Conservation (phyloP, 768 basidiomycete genomes). For the Mycena sanguinolenta region DNA sequence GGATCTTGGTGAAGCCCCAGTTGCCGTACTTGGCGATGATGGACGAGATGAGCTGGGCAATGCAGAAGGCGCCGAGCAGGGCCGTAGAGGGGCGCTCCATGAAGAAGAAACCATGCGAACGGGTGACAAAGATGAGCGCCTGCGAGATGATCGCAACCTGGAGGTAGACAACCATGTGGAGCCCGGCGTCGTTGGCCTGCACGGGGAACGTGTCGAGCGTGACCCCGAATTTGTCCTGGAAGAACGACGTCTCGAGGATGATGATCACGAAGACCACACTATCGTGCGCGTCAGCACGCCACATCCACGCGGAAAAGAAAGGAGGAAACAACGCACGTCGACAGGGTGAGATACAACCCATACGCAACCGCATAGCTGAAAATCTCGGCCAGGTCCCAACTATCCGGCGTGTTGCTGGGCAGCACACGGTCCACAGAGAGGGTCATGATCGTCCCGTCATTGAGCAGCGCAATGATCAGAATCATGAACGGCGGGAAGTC, state of each 20-base stretch:
- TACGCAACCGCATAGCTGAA: conserved; percentile 97
- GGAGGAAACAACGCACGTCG: conserved; percentile 72
- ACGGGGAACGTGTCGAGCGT: conserved; percentile 56
- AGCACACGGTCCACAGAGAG: conserved; percentile 95
- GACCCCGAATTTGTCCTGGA: conserved; percentile 89
- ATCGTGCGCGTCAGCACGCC: not conserved
- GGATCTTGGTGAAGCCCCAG: conserved; percentile 94
- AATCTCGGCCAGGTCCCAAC: conserved; percentile 97
- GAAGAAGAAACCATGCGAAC: conserved; percentile 96
- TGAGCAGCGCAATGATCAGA: conserved; percentile 95
- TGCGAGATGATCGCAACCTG: conserved; percentile 99
- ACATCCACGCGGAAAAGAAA: conserved; percentile 27
- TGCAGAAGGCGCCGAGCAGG: conserved; percentile 89
- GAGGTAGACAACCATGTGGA: conserved; percentile 93
- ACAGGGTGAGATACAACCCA: conserved; percentile 92
- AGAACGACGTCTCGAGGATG: conserved; percentile 90
- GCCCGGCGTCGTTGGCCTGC: conserved; percentile 73
- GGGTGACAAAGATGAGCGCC: conserved; percentile 96
- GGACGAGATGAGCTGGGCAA: conserved; percentile 94
- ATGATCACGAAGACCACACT: conserved; percentile 85
- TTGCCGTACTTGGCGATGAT: conserved; percentile 95
- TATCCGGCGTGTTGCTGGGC: conserved; percentile 92
- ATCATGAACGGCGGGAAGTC: conserved; percentile 99
- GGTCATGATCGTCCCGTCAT: conserved; percentile 99
- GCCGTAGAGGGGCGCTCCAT: conserved; percentile 95